These are phyloP conservation scores for Neurospora sp. DNA, from an alignment of 495 filamentous ascomycete genomes.

Conservation along the genomic window DNA sequence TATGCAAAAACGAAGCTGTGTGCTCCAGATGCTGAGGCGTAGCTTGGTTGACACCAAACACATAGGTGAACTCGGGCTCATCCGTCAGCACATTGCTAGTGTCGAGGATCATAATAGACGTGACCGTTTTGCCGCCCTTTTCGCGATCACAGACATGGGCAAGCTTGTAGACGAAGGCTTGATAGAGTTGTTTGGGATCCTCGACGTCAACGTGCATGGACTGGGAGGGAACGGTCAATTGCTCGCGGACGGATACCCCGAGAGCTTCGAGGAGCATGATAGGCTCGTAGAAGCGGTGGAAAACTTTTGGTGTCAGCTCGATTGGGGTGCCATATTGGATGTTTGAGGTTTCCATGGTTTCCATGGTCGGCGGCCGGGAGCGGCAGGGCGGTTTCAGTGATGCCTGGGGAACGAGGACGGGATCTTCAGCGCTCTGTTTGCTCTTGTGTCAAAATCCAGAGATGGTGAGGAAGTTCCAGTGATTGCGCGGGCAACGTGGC, in stretches of 20 bases:
- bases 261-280: neutral
- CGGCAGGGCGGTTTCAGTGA: neutral
- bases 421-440: neutral
- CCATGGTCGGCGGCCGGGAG: neutral
- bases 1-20: neutral
- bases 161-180: conserved; percentile 20
- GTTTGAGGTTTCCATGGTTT: neutral
- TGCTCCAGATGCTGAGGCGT: neutral
- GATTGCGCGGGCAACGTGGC: neutral
- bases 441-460: neutral
- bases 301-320: neutral
- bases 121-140: conserved; percentile 11
- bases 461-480: neutral
- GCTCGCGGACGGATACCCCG: accelerated
- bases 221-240: neutral
- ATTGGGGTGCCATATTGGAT: neutral
- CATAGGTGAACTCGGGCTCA: conserved; percentile 8
- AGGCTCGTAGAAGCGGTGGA: neutral
- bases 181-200: conserved; percentile 7
- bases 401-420: no score
- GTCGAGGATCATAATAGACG: conserved; percentile 10
- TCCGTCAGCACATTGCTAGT: neutral
- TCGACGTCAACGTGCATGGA: neutral
- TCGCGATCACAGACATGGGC: conserved; percentile 16
- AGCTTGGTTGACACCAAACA: conserved; percentile 13